Percentiles rank a stretch among this genome's conserved stretches.
Conservation (phyloP, 2,329 filamentous ascomycete genomes). For the Aspergillus spinulosporus region DNA sequence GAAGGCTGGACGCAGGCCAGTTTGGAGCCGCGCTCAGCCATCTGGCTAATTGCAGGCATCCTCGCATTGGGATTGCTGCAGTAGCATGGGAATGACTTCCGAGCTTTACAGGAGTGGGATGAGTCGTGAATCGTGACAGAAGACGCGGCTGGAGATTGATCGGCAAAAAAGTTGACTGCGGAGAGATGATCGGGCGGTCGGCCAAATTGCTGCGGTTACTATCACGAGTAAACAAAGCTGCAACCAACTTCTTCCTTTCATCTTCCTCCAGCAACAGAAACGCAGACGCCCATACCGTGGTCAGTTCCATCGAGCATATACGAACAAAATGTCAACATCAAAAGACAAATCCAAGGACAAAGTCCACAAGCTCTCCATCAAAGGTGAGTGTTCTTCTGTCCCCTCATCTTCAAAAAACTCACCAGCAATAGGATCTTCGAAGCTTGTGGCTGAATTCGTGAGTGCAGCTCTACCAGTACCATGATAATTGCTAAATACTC, state of each 20-base stretch:
- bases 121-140: neutral
- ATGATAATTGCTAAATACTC: too few species aligned
- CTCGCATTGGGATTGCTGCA: constrained; percentile 46
- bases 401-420: constrained; percentile 24
- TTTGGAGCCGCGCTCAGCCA: constrained; percentile 46
- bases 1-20: constrained; percentile 32
- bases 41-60: constrained; percentile 49
- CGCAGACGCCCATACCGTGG: constrained; percentile 1
- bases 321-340: constrained; percentile 44
- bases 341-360: constrained; percentile 71
- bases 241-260: constrained; percentile 13
- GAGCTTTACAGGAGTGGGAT: neutral
- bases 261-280: constrained; percentile 1
- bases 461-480: constrained; percentile 39
- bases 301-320: neutral
- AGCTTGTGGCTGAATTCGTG: constrained; percentile 93
- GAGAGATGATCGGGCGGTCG: constrained; percentile 36
- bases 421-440: constrained; percentile 62
- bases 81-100: constrained; percentile 31
- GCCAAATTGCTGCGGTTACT: constrained; percentile 39
- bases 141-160: constrained; percentile 4
- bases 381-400: constrained; percentile 31
- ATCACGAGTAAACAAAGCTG: constrained; percentile 39
- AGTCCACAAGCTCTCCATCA: constrained; percentile 79
- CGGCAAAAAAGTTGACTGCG: constrained; percentile 31